Conservation (phyloP, 164 flowering plant genomes). For the Berberis vulgaris region DNA sequence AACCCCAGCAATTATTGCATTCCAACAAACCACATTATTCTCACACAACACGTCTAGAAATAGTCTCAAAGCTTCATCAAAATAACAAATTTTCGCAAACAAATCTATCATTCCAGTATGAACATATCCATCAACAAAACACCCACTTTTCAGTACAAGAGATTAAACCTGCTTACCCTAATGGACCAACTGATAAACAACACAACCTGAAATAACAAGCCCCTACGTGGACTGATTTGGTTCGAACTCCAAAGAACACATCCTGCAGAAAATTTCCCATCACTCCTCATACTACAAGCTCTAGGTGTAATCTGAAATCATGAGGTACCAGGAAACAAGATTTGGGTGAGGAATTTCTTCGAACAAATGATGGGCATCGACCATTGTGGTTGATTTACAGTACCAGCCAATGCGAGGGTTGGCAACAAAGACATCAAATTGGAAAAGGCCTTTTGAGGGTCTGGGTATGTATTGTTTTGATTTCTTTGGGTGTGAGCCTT, state of each 20-base stretch:
- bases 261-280: constrained; percentile 40
- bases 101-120: constrained; percentile 56
- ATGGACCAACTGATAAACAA: too few species aligned
- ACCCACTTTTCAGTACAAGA: too few species aligned
- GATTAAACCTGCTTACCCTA: too few species aligned
- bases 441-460: constrained; percentile 24
- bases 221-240: constrained; percentile 53
- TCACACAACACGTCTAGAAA: constrained; percentile 43
- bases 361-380: constrained; percentile 26
- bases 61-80: constrained; percentile 56
- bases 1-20: constrained; percentile 62
- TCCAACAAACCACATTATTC: constrained; percentile 69
- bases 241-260: constrained; percentile 35
- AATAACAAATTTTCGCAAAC: constrained; percentile 32
- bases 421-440: constrained; percentile 18
- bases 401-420: constrained; percentile 40
- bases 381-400: constrained; percentile 26
- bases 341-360: constrained; percentile 19
- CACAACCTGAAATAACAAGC: constrained; percentile 21
- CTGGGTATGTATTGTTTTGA: constrained; percentile 36
- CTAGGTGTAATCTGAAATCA: constrained; percentile 45
- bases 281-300: constrained; percentile 29
- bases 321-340: constrained; percentile 48
- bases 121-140: too few species aligned
- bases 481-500: constrained; percentile 20